Percentiles rank a stretch among this genome's conserved stretches.
Evolutionary conservation across 495 filamentous ascomycete genomes (phyloP).

Genomic region (Polyplosphaeria fusca): DNA sequence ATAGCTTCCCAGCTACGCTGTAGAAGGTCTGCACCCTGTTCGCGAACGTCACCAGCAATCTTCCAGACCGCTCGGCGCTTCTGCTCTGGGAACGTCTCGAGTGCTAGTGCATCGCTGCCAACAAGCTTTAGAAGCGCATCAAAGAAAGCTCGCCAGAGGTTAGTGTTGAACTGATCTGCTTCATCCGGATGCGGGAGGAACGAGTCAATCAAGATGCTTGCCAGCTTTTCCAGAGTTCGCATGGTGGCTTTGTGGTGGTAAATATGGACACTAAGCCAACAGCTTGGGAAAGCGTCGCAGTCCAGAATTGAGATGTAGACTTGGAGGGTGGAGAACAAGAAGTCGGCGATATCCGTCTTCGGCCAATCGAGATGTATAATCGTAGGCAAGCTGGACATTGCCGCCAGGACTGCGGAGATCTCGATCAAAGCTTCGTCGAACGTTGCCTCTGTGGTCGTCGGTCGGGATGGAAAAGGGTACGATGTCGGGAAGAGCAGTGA

Average conservation of each 20-base stretch:
- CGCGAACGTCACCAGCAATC: constrained; percentile 93
- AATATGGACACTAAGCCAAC: constrained; percentile 90
- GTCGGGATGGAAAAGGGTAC: constrained; percentile 81
- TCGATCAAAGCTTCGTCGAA: constrained; percentile 93
- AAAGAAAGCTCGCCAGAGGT: constrained; percentile 92
- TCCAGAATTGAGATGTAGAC: constrained; percentile 85
- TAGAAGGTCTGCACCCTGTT: constrained; percentile 82
- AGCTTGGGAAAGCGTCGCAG: constrained; percentile 83
- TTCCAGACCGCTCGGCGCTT: constrained; percentile 97
- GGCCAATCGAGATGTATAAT: constrained; percentile 67
- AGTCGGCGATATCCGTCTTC: constrained; percentile 68
- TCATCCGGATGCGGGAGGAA: constrained; percentile 86
- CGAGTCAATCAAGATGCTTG: constrained; percentile 68
- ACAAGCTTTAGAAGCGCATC: constrained; percentile 84
- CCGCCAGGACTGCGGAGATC: constrained; percentile 80
- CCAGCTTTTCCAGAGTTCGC: constrained; percentile 80
- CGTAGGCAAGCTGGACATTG: constrained; percentile 67
- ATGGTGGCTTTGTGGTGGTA: constrained; percentile 92
- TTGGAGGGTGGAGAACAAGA: constrained; percentile 71
- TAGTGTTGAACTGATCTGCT: constrained; percentile 87
- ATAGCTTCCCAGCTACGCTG: constrained; percentile 90
- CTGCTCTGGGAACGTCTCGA: constrained; percentile 97
- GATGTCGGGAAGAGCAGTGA: constrained; percentile 85
- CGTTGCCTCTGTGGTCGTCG: constrained; percentile 55
- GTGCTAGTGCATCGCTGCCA: constrained; percentile 77